Percentiles rank a stretch among this genome's conserved stretches.
Conservation (phyloP, 2,329 filamentous ascomycete genomes). For the Fusarium sp. region DNA sequence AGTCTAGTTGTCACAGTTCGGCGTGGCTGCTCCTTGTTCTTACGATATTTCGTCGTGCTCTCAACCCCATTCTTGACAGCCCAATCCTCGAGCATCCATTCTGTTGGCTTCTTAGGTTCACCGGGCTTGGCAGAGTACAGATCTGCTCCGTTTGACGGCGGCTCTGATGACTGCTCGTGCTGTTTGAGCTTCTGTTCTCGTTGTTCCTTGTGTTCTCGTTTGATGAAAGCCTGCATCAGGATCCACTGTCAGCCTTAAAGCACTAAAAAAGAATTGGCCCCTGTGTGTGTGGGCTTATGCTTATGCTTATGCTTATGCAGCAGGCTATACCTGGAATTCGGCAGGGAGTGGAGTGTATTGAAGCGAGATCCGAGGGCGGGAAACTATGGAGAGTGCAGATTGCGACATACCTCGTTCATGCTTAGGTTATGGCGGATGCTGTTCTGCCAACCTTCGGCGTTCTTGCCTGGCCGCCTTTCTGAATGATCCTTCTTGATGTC, state of each 20-base stretch:
- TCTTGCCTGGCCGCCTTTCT: constrained; percentile 34
- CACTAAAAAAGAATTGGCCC: constrained; percentile 20
- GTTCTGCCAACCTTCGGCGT: constrained; percentile 86
- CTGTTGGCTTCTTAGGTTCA: constrained; percentile 72
- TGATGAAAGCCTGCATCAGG: constrained; percentile 55
- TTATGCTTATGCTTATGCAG: constrained; percentile 21
- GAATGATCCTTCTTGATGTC: constrained; percentile 71
- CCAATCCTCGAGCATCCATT: constrained; percentile 81
- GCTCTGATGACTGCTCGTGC: constrained; percentile 43
- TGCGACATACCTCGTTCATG: constrained; percentile 83
- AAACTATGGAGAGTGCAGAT: constrained; percentile 25
- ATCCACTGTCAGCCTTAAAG: constrained; percentile 33
- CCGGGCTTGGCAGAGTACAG: constrained; percentile 31
- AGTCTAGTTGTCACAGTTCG: constrained; percentile 34
- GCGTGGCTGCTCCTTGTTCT: constrained; percentile 53
- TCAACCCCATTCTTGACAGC: constrained; percentile 79
- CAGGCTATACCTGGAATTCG: constrained; percentile 12
- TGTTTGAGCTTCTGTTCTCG: background rate
- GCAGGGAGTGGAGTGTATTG: constrained; percentile 9
- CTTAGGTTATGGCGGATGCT: constrained; percentile 95
- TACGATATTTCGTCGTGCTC: constrained; percentile 85
- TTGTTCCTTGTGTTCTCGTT: constrained; percentile 49
- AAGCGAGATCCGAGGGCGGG: constrained; percentile 26
- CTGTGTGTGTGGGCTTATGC: constrained; percentile 23
- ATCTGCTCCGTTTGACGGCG: constrained; percentile 11